Evolutionary conservation across 805 yeast species (phyloP).

Genomic region (Monosporozyma yasuniensis): DNA sequence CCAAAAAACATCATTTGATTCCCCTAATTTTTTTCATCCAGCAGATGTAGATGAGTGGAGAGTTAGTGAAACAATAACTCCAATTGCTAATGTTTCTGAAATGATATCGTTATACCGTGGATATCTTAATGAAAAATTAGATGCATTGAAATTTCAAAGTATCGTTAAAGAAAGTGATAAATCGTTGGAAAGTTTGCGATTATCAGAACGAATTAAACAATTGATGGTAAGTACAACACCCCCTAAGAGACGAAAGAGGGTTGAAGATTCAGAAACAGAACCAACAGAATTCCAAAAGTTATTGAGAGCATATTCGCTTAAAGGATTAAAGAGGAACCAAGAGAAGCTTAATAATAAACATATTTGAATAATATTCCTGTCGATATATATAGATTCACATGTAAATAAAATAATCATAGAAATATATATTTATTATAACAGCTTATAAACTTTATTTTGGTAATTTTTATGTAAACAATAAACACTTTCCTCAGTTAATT

Average conservation of each 20-base stretch:
- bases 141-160: conserved; percentile 20
- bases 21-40: conserved; percentile 24
- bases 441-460: no score
- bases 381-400: not conserved
- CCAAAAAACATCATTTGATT: conserved; percentile 10
- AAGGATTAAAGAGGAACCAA: conserved; percentile 9
- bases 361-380: not conserved
- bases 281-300: conserved; percentile 12
- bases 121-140: conserved; percentile 21
- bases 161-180: conserved; percentile 5
- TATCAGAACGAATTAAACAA: conserved; percentile 9
- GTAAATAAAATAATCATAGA: not conserved
- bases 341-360: not conserved
- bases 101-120: conserved; percentile 15
- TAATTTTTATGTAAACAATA: no score
- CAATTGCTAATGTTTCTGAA: conserved; percentile 12
- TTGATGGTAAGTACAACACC: conserved; percentile 3
- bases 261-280: not conserved
- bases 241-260: not conserved
- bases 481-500: no score
- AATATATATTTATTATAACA: no score
- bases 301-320: conserved; percentile 22
- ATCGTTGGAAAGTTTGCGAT: conserved; percentile 5
- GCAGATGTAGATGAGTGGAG: conserved; percentile 31
- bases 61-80: conserved; percentile 22